Evolutionary conservation across 2,329 filamentous ascomycete species (phyloP), one percentile per base, ranked within the genome.

Genomic region (Diaporthe helianthi): DNA sequence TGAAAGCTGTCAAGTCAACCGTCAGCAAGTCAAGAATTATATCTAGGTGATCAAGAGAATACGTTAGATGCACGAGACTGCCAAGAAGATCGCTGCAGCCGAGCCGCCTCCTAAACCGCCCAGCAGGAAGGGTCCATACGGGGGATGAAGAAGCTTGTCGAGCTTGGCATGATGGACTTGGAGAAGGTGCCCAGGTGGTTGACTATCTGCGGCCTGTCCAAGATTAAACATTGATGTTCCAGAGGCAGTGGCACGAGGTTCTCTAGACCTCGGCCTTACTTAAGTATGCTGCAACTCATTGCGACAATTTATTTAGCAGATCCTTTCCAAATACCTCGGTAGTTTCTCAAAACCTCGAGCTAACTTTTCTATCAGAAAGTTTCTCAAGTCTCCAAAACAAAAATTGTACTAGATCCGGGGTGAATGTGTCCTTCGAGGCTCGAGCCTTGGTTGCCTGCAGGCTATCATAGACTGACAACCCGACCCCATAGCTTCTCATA

Each of bases 161-260:
- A 67, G 22, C 22, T 44, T 19, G 49, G 9, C 8, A n/a, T 55
- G 38, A 36, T 66, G 51, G 36, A 33, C 1, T 13, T n/a, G 41
- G 26, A 54, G 51, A 47, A 66, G 64, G 51, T n/a, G n/a, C n/a
- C n/a, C n/a, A n/a, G n/a, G n/a, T 66, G 29, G 17, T 33, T 17
- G 55, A 61, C 12, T 61, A 41, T 17, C 13, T 61, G 55, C 26
- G 47, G 55, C 55, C 55, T 47, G 0, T 61, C 0, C 41, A 26
- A 12, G 44, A 47, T 38, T 38, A 38, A 13, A 38, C 9, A 33
- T 33, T n/a, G n/a, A n/a, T n/a, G n/a, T n/a, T n/a, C 6, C 47
- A 17, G 19, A n/a, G 10, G 15, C 26, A n/a, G n/a, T n/a, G n/a
- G n/a, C n/a, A n/a, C n/a, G n/a, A n/a, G n/a, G n/a, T n/a, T n/a